Evolutionary conservation across 495 filamentous ascomycete species (phyloP), one percentile per base, ranked within the genome.

Genomic region (Podospora appendiculata): DNA sequence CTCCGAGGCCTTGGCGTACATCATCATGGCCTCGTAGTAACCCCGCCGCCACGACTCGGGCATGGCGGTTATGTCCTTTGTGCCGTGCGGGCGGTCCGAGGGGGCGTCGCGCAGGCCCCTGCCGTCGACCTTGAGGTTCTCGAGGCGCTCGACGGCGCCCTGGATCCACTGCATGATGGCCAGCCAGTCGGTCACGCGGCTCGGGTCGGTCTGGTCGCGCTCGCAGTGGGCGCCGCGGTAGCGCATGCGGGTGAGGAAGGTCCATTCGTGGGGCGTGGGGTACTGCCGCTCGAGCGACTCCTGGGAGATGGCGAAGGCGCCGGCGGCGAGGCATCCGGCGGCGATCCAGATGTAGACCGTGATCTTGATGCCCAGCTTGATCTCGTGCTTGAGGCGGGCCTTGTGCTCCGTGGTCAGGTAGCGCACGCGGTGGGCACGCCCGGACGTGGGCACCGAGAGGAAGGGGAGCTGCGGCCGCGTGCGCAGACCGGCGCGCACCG

Each of bases 11-110:
- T 81, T 82, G 0, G 85, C 90, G 53, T 77, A 77, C 9, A 84
- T 77, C 82, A 95, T 87, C 19, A 95, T 65, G 16, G 81, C 77
- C 57, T 91, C 79, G 65, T 82, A 90, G 60, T 96, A 96, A 0
- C 89, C 87, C 47, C 87, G 74, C 58, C 86, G 71, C 90, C 90
- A 96, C 33, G 83, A 70, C 65, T 91, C 86, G 39, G 81, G 79
- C 66, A 90, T 96, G 1, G 66, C 71, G 0, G 80, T 81, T 50
- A 93, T 71, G 71, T 96, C 89, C 55, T 70, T 70, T 16, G 61
- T 69, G 4, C 58, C 64, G 9, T 43, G 54, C 0, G 64, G 64
- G 8, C 46, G 45, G 47, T 58, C 58, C 25, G 61, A 56, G 2
- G 53, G 52, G 50, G 70, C 57, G 32, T 80, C 76, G 12, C 62